Evolutionary conservation across 768 basidiomycete species (phyloP).

Genomic region (Pisolithus orientalis): DNA sequence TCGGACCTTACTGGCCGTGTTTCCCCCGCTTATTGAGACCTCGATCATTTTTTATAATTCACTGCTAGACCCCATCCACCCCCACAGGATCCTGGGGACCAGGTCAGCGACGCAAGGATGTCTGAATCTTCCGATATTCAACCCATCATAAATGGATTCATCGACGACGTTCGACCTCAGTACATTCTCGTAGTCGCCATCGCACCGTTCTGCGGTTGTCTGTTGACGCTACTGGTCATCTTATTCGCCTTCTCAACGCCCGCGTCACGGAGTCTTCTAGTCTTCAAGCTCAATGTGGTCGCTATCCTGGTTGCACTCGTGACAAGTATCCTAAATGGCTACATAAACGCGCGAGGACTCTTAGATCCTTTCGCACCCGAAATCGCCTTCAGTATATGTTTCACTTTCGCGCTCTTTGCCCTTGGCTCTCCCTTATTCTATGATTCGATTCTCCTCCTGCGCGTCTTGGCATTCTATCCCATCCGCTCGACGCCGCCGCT

Average conservation of each 20-base stretch:
- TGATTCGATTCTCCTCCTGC: constrained; percentile 34
- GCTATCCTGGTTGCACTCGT: constrained; percentile 12
- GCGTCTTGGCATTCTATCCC: constrained; percentile 33
- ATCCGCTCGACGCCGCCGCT: constrained; percentile 9
- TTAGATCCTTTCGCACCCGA: neutral
- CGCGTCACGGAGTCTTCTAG: constrained; percentile 11
- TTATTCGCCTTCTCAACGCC: constrained; percentile 22
- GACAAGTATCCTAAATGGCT: neutral
- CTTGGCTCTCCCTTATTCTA: neutral
- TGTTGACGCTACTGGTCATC: constrained; percentile 4
- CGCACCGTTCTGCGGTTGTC: neutral
- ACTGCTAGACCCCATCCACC: neutral
- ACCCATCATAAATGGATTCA: neutral
- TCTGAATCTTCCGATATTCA: neutral
- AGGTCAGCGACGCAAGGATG: neutral
- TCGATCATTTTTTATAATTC: neutral
- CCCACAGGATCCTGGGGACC: neutral
- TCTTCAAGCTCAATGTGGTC: constrained; percentile 22
- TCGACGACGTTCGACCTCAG: neutral
- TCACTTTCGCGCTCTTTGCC: neutral
- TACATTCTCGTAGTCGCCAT: neutral
- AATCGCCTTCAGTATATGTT: neutral
- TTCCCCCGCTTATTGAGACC: no score
- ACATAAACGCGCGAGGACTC: neutral
- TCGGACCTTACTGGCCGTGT: no score